Percentiles rank a stretch among this genome's conserved stretches.
phyloP scores from a whole-genome alignment of 1,284 basidiomycete genomes.

The Pisolithus thermaeus region DNA sequence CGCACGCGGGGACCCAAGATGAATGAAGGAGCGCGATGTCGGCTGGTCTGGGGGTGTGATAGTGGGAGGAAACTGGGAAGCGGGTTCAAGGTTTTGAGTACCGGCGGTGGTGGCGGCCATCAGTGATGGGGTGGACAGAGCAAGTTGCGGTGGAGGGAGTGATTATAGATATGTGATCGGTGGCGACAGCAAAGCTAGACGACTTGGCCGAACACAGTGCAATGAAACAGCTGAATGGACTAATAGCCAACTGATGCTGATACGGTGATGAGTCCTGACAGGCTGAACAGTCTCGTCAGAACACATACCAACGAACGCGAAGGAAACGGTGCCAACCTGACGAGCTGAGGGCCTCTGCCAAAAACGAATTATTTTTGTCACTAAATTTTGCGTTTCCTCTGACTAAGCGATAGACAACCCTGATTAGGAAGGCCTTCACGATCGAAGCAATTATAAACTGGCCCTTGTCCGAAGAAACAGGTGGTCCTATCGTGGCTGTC shows the following conservation, averaged over 20 bases:
- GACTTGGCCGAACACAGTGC: too few species aligned
- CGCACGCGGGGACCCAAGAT: conserved; percentile 29
- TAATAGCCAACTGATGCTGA: too few species aligned
- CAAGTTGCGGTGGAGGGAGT: too few species aligned
- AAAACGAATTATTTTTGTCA: too few species aligned
- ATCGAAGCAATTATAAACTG: background rate
- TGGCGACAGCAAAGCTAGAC: too few species aligned
- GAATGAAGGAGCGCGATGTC: conserved; percentile 35
- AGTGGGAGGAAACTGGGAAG: conserved; percentile 44
- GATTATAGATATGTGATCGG: too few species aligned
- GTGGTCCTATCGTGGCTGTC: background rate
- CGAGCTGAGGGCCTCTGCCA: too few species aligned
- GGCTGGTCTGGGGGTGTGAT: conserved; percentile 17
- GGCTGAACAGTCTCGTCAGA: too few species aligned
- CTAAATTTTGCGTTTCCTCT: background rate
- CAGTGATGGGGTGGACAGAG: conserved; percentile 6
- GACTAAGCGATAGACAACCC: background rate
- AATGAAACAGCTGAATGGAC: too few species aligned
- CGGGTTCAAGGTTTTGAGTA: conserved; percentile 31
- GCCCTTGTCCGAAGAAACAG: background rate
- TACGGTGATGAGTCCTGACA: too few species aligned
- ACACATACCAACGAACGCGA: too few species aligned
- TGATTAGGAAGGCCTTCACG: background rate
- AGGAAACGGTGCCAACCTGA: too few species aligned
- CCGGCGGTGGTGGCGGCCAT: conserved; percentile 38